Evolutionary conservation across 371 early-diverging fungal species (phyloP).

Genomic region (Syncephalastrum racemosum): DNA sequence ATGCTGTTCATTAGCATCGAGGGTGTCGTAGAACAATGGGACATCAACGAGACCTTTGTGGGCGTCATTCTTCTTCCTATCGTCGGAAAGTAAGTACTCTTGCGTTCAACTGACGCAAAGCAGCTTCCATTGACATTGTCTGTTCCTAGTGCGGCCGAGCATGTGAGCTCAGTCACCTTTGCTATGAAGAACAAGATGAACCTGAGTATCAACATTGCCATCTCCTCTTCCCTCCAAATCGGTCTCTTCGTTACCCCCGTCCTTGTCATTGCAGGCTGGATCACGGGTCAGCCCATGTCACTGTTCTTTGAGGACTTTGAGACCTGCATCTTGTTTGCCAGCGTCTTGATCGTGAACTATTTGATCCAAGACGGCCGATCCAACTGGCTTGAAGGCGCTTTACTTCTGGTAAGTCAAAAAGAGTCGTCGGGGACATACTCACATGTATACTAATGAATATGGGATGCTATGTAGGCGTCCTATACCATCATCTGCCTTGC

Average conservation of each 20-base stretch:
- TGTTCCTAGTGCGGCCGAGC: slow-evolving; percentile 50
- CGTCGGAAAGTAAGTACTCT: slow-evolving; percentile 61
- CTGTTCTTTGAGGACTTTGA: slow-evolving; percentile 85
- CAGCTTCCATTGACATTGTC: background rate
- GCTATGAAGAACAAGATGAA: slow-evolving; percentile 94
- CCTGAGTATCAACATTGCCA: slow-evolving; percentile 80
- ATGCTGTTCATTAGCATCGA: slow-evolving; percentile 59
- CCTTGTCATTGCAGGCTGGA: slow-evolving; percentile 87
- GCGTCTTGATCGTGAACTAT: slow-evolving; percentile 86
- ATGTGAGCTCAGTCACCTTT: slow-evolving; percentile 81
- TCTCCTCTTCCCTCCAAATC: slow-evolving; percentile 90
- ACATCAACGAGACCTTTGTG: slow-evolving; percentile 78
- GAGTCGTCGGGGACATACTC: background rate
- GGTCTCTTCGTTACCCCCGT: slow-evolving; percentile 88
- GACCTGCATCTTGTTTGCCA: slow-evolving; percentile 77
- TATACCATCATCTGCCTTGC: slow-evolving; percentile 78
- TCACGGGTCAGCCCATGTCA: slow-evolving; percentile 72
- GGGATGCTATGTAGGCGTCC: slow-evolving; percentile 27
- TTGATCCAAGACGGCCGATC: slow-evolving; percentile 75
- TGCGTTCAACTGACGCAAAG: background rate
- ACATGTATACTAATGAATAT: background rate
- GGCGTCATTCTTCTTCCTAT: slow-evolving; percentile 88
- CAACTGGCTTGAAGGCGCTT: slow-evolving; percentile 83
- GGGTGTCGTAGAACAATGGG: slow-evolving; percentile 65
- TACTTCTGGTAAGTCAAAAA: slow-evolving; percentile 57